Base-by-base conservation (phyloP, 352 stramenopile species). In the Globisporangium spinosum region DNA sequence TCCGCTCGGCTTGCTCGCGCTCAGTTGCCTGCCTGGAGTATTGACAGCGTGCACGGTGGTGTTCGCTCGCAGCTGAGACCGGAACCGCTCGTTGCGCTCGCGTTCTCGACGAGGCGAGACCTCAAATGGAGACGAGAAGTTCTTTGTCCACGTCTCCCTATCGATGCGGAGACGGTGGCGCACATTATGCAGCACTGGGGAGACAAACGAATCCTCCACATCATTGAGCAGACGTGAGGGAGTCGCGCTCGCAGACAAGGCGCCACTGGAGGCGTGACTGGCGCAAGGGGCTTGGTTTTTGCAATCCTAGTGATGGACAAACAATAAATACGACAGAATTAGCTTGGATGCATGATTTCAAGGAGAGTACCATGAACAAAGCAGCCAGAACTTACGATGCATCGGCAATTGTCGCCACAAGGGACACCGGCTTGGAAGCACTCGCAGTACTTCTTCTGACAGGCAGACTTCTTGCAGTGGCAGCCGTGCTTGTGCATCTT, bases 401-500 rank as follows among this genome's bases (percentile, higher is more conserved):
- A 97, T 29, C 94, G 92, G 70, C 91, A 97, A 70, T 96, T 97
- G 57, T 89, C 80, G 22, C 85, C 89, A 62, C 91, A 97, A 15
- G 82, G 72, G 7, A 96, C 84, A 7, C 85, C 89, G 0, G 93
- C 94, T 70, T 98, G 93, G 73, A 97, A 99, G 58, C 97, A 99
- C 77, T 99, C 97, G 73, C 97, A 99, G 74, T 99, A 99, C 55
- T 98, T 98, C 81, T 99, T 99, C 69, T 98, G 92, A 65, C 97
- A 99, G 2, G 89, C 92, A 23, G 89, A 98, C 71, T 98, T 99
- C 32, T 98, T 96, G 71, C 97, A 99, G 68, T 98, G 97, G 70
- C 97, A 99, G 5, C 97, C 96, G 29, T 97, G 78, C 67, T 98
- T 98, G 80, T 99, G 96, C 69, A 89, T 91, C 69, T 89, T 91